These are phyloP conservation scores for Chrysanthemum makinoi DNA, from an alignment of 129 eudicot species.

Conservation along the genomic window DNA sequence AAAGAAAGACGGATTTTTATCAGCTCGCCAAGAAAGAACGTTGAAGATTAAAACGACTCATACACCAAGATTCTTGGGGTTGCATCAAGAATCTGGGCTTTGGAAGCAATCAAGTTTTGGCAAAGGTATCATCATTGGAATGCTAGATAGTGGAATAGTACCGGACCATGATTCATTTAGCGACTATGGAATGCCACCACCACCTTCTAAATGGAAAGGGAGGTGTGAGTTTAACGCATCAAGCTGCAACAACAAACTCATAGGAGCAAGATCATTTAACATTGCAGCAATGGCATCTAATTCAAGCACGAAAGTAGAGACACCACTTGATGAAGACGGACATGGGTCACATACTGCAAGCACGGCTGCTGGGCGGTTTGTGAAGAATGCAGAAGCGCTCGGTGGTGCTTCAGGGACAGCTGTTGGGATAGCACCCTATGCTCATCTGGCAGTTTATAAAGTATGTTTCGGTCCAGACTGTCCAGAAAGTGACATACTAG, in stretches of 20 bases:
- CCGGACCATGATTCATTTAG: slow-evolving; percentile 28
- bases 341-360: slow-evolving; percentile 45
- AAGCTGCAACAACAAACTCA: slow-evolving; percentile 41
- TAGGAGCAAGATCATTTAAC: slow-evolving; percentile 38
- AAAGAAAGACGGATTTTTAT: slow-evolving; percentile 28
- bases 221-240: slow-evolving; percentile 28
- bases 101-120: slow-evolving; percentile 37
- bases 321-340: slow-evolving; percentile 30
- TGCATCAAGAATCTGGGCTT: slow-evolving; percentile 31
- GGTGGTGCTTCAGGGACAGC: slow-evolving; percentile 31
- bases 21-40: slow-evolving; percentile 20
- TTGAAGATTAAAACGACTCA: slow-evolving; percentile 28
- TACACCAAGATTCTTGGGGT: slow-evolving; percentile 33
- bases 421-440: slow-evolving; percentile 39
- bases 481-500: slow-evolving; percentile 27
- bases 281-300: slow-evolving; percentile 11
- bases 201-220: slow-evolving; percentile 45
- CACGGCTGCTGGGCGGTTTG: slow-evolving; percentile 38
- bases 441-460: slow-evolving; percentile 35
- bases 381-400: slow-evolving; percentile 27
- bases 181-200: slow-evolving; percentile 34
- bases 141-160: slow-evolving; percentile 31
- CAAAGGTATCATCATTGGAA: slow-evolving; percentile 38
- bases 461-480: slow-evolving; percentile 23
- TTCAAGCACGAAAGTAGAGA: background rate